Base-by-base conservation (phyloP, 2,329 filamentous ascomycete species). In the Huntiella abstrusa region DNA sequence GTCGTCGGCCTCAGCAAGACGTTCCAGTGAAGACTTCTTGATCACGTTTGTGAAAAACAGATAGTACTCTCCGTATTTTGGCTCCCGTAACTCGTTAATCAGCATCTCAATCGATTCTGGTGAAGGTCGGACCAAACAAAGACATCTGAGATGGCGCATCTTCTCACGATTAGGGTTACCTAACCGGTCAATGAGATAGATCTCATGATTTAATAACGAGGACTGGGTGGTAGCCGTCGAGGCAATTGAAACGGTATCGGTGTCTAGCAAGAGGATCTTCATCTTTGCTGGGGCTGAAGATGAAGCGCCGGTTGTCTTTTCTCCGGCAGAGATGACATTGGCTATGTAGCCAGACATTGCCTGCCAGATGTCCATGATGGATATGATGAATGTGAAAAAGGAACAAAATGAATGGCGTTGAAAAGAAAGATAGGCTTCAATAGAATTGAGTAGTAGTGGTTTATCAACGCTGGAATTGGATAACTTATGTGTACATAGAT, bases 21-120 rank as follows among this genome's bases (percentile, higher is more conserved):
- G 76, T 61, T 98, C 91, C 17, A 98, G 69, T 0, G 88, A 83
- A 2, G 91, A 96, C 63, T 98, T 98, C 62, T 92, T 93, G 57
- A 91, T 80, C 49, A 98, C 82, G 60, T 98, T 98, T 68, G 86
- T 96, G 62, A 98, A 94, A 62, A 92, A 95, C 48, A 98, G 73
- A 58, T 93, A 77, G 63, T 98, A 98, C 65, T 98, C 91, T 53
- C 91, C 88, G 56, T 98, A 98, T 59, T 87, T 95, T 4, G 91
- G 92, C 43, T 96, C 88, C 51, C 91, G 75, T 47, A 98, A 71
- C 65, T 98, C 91, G 57, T 98, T 91, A 54, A 98, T 88, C 45
- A 98, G 73, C 52, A 83, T 75, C 58, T 98, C 87, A 57, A 96
- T 86, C 4, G 88, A 92, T 54, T 92, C 85, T 10, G 88, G 73